Conservation (phyloP, 139 green algal species). For the Chlorella sp. region DNA sequence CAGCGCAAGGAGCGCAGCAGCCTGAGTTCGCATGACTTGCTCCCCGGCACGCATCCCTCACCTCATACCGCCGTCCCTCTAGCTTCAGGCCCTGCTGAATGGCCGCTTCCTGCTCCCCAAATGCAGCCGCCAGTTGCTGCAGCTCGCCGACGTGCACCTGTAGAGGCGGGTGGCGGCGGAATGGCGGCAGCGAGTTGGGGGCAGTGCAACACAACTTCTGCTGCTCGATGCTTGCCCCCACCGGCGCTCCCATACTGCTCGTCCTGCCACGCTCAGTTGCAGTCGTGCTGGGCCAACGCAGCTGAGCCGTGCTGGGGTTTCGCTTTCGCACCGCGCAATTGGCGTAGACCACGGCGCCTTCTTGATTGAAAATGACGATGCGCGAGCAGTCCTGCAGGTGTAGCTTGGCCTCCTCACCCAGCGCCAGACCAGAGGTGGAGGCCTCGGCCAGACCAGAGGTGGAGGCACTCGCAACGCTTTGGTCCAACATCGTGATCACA, state of each 20-base stretch:
- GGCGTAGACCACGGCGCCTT: conserved; percentile 1
- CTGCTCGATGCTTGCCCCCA: not conserved
- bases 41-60: not conserved
- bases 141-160: conserved; percentile 34
- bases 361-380: conserved; percentile 35
- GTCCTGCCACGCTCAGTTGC: not conserved
- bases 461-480: not conserved
- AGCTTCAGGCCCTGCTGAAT: conserved; percentile 45
- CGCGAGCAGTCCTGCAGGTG: conserved; percentile 32
- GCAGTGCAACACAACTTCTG: not conserved
- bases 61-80: conserved; percentile 51
- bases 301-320: too few relatives aligned
- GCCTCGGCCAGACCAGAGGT: not conserved
- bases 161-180: not conserved
- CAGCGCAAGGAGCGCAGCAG: not conserved
- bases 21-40: not conserved
- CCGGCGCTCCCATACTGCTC: not conserved
- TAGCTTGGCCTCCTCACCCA: conserved; percentile 1
- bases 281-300: not conserved
- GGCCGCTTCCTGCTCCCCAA: conserved; percentile 44
- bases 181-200: not conserved
- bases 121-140: conserved; percentile 9
- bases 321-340: conserved; percentile 14
- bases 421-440: not conserved
- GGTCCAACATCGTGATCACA: not conserved